These are phyloP conservation scores for Platanthera zijinensis DNA, from an alignment of 106 monocot genomes.

Conservation along the genomic window DNA sequence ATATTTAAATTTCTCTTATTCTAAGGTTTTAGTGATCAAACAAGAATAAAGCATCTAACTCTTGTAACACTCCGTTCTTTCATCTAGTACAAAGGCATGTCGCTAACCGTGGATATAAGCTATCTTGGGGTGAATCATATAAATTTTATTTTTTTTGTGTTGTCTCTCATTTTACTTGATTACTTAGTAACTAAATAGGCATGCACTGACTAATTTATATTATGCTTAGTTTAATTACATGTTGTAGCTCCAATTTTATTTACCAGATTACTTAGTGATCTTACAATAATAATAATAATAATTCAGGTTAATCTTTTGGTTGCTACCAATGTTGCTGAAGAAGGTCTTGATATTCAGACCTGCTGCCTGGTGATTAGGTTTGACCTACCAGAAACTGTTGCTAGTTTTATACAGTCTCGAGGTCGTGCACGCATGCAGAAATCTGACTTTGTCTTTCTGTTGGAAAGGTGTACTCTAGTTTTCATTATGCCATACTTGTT, in stretches of 20 bases:
- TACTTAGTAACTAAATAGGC: no score
- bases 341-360: constrained; percentile 97
- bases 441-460: constrained; percentile 73
- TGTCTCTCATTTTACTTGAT: no score
- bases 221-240: neutral
- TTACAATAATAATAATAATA: neutral
- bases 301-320: constrained; percentile 86
- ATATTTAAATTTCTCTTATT: no score
- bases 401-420: constrained; percentile 96
- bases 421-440: constrained; percentile 87
- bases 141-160: no score
- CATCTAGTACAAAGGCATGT: no score
- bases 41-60: no score
- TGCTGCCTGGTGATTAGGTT: constrained; percentile 94
- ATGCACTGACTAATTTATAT: neutral
- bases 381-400: constrained; percentile 87
- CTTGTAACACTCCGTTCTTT: no score
- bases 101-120: no score
- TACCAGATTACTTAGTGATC: neutral
- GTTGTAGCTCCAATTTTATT: neutral
- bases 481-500: neutral
- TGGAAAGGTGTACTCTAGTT: constrained; percentile 54
- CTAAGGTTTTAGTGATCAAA: no score
- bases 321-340: constrained; percentile 97
- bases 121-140: no score